These are phyloP conservation scores for Otatea glauca DNA, from an alignment of 176 grass and related monocot species.

Conservation along the genomic window DNA sequence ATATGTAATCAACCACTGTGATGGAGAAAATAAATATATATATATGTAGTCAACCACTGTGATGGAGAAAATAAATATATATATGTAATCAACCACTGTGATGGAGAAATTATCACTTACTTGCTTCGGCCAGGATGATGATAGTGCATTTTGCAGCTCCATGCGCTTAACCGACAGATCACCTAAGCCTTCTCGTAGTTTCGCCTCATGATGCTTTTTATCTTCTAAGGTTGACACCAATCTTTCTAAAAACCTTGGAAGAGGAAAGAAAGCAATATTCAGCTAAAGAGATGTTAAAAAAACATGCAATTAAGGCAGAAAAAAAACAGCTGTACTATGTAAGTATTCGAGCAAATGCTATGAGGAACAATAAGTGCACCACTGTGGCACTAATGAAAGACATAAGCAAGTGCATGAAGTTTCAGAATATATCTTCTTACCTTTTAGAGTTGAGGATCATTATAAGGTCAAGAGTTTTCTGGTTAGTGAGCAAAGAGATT, in stretches of 20 bases:
- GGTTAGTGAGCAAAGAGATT: slow-evolving; percentile 81
- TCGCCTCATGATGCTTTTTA: slow-evolving; percentile 93
- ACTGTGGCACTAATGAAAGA: neutral
- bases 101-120: slow-evolving; percentile 46
- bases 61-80: slow-evolving; percentile 18
- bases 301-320: slow-evolving; percentile 18
- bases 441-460: slow-evolving; percentile 98
- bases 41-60: neutral
- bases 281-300: slow-evolving; percentile 22
- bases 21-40: slow-evolving; percentile 6
- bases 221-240: slow-evolving; percentile 82
- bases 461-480: slow-evolving; percentile 91
- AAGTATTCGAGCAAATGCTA: neutral
- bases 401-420: slow-evolving; percentile 5
- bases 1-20: neutral
- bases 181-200: slow-evolving; percentile 73
- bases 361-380: neutral
- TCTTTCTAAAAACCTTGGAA: slow-evolving; percentile 83
- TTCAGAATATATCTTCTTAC: slow-evolving; percentile 45
- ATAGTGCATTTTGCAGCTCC: slow-evolving; percentile 88
- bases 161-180: slow-evolving; percentile 84
- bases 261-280: slow-evolving; percentile 25
- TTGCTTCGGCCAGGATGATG: slow-evolving; percentile 95
- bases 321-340: neutral
- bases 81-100: neutral